A percentile compares a stretch with the other conserved stretches of the same genome.
Evolutionary conservation across 2,329 filamentous ascomycete species (phyloP).

Genomic region (Penicillium sp.): DNA sequence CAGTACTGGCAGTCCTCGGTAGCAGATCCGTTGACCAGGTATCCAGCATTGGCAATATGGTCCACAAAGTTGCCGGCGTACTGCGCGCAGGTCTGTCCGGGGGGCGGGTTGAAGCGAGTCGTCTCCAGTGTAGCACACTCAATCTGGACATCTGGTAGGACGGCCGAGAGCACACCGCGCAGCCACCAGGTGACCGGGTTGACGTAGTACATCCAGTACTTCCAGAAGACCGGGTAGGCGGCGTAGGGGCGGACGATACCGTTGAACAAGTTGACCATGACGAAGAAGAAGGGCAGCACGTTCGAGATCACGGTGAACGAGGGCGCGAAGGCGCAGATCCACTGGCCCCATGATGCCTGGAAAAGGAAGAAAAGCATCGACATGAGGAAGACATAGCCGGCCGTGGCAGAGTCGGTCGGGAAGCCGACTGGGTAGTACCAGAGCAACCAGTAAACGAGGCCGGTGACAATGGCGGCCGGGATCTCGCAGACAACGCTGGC

Average conservation of each 20-base stretch:
- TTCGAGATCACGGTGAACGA: constrained; percentile 78
- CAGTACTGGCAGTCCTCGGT: constrained; percentile 69
- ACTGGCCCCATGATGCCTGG: constrained; percentile 75
- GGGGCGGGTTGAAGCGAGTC: constrained; percentile 66
- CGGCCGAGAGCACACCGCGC: constrained; percentile 66
- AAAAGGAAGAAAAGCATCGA: constrained; percentile 76
- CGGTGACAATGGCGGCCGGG: constrained; percentile 65
- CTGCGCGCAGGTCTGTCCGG: constrained; percentile 62
- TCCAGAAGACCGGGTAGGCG: constrained; percentile 68
- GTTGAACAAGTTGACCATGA: constrained; percentile 75
- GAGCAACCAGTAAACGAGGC: constrained; percentile 68
- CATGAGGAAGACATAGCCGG: constrained; percentile 80
- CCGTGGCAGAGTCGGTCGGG: constrained; percentile 62
- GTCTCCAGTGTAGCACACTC: constrained; percentile 59
- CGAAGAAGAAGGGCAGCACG: constrained; percentile 76
- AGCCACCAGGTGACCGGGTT: constrained; percentile 74
- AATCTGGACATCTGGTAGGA: constrained; percentile 56
- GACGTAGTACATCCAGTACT: constrained; percentile 69
- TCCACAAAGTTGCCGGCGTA: constrained; percentile 65
- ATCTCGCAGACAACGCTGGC: constrained; percentile 74
- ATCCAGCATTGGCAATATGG: constrained; percentile 54
- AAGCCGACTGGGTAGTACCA: constrained; percentile 79
- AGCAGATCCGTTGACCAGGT: constrained; percentile 63
- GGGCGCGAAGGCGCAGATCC: constrained; percentile 80
- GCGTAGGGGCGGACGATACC: constrained; percentile 71